Base-by-base conservation (phyloP, 73 alveolate genomes). In the Paramecium sonneborni region DNA sequence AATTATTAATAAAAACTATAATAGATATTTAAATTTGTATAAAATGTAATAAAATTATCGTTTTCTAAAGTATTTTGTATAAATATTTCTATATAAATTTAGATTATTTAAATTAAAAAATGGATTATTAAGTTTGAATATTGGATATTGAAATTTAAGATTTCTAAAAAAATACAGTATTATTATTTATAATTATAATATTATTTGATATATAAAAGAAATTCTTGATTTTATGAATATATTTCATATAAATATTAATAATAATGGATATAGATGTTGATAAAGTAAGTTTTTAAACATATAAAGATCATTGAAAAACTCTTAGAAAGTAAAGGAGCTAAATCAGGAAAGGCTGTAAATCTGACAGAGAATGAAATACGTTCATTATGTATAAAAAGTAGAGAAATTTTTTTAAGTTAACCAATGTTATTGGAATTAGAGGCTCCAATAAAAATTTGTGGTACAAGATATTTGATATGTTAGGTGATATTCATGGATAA, bases 401-500 rank as follows among this genome's bases (percentile, higher is more conserved):
- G 93, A 62, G 93, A 86, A 56, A 86, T 86, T 56, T 86, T 86
- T 57, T 86, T 86, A 67, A 32, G 46, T 41, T 38, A 86, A 43
- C 93, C 93, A n/a, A 86, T 86, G 93, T 72, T 86, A 38, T 37
- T 86, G 20, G 93, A 86, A 43, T 86, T 86, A 23, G 93, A 86
- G 12, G 93, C 93, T 37, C 93, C 93, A 32, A 97, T 85, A 90
- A 96, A 68, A 95, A 95, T 74, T 92, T 95, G 69, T 95, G 93
- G 92, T 98, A 95, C 10, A 18, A 32, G 93, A 79, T 62, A 26
- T 62, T 11, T n/a, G 0, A 15, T 46, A 48, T 24, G 32, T 9
- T 48, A 84, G 92, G 95, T 44, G 95, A 91, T 82, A 91, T 91
- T 15, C 95, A 91, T 46, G 95, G 95, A n/a, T 46, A 91, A 82